Percentiles rank a stretch among this genome's conserved stretches.
Conservation (phyloP, 2,329 filamentous ascomycete genomes). For the Cryphonectria naterciae region DNA sequence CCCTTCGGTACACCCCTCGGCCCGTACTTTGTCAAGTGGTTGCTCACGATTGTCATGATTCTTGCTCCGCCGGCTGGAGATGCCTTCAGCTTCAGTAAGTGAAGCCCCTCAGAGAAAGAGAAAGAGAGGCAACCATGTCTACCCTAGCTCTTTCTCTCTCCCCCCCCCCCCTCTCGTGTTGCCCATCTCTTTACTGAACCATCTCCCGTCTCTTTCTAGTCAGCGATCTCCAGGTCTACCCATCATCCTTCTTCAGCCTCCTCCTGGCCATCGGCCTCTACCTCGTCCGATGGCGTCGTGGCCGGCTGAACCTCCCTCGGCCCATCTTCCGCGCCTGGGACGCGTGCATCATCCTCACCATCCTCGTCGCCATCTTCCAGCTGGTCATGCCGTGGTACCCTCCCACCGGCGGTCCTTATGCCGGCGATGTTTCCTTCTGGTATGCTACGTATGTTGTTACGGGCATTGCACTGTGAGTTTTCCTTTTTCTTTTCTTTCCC, state of each 20-base stretch:
- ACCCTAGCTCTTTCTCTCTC: too few species aligned
- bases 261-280: conserved; percentile 61
- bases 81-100: conserved; percentile 63
- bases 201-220: conserved; percentile 43
- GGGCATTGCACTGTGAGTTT: conserved; percentile 64
- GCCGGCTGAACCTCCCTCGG: conserved; percentile 49
- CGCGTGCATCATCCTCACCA: conserved; percentile 58
- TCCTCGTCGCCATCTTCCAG: conserved; percentile 63
- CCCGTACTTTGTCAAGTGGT: conserved; percentile 61
- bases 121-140: neutral
- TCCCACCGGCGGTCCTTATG: conserved; percentile 60
- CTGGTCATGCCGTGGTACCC: conserved; percentile 75
- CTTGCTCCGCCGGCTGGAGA: conserved; percentile 64
- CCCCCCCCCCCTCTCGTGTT: too few species aligned
- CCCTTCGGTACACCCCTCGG: conserved; percentile 67
- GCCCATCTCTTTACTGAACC: neutral
- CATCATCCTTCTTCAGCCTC: conserved; percentile 60
- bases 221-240: conserved; percentile 63
- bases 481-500: too few species aligned
- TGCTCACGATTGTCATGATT: conserved; percentile 62
- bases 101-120: too few species aligned
- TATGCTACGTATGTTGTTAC: conserved; percentile 71
- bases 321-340: conserved; percentile 65
- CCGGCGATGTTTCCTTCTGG: conserved; percentile 73
- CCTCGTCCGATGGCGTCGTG: conserved; percentile 59